Evolutionary conservation across 768 basidiomycete species (phyloP).

Genomic region (Chalciporus piperatus): DNA sequence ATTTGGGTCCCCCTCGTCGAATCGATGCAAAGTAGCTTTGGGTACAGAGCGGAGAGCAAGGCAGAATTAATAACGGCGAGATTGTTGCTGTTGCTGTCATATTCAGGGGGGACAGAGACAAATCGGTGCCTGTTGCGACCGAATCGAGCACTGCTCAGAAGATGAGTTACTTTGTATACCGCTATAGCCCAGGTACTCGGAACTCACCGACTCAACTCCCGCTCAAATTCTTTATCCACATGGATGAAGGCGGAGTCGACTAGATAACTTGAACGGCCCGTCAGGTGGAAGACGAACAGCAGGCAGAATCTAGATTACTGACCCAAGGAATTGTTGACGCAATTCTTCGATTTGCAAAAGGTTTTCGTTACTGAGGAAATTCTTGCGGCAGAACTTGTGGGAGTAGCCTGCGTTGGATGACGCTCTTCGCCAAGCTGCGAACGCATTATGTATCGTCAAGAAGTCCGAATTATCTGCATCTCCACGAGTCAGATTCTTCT

Average conservation of each 20-base stretch:
- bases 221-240: conserved; percentile 60
- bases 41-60: conserved; percentile 83
- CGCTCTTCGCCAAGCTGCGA: conserved; percentile 80
- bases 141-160: conserved; percentile 61
- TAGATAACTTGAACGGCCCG: conserved; percentile 56
- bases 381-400: conserved; percentile 74
- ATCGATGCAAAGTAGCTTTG: conserved; percentile 82
- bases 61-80: conserved; percentile 72
- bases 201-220: conserved; percentile 64
- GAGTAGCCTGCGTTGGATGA: conserved; percentile 59
- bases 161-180: conserved; percentile 1
- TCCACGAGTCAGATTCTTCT: not conserved
- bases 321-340: conserved; percentile 85
- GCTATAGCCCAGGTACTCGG: not conserved
- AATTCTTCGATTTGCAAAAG: conserved; percentile 96
- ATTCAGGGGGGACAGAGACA: conserved; percentile 65
- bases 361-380: conserved; percentile 88
- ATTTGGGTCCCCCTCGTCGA: conserved; percentile 50
- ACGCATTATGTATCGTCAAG: conserved; percentile 88
- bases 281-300: conserved; percentile 5
- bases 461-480: conserved; percentile 88
- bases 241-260: conserved; percentile 85
- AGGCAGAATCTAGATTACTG: conserved; percentile 13
- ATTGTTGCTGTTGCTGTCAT: conserved; percentile 69
- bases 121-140: conserved; percentile 74